These are phyloP conservation scores for Blastocystis sp. DNA, from an alignment of 352 stramenopile genomes.

Conservation along the genomic window DNA sequence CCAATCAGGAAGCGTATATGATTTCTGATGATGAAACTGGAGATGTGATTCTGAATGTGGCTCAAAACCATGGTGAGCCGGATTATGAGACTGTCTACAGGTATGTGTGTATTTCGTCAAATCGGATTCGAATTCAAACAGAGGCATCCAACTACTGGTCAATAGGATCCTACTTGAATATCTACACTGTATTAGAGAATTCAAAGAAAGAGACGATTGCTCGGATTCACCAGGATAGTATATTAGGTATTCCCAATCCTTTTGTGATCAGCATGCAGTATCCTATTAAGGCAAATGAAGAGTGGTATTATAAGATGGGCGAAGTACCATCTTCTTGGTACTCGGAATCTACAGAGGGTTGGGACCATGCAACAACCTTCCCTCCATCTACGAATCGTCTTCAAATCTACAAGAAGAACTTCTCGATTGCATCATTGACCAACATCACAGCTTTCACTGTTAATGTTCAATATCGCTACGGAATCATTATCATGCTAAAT, in stretches of 20 bases:
- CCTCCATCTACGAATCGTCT: neutral
- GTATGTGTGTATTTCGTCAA: neutral
- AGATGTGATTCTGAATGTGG: neutral
- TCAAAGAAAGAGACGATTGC: neutral
- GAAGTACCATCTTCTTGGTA: neutral
- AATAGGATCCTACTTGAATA: neutral
- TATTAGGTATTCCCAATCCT: neutral
- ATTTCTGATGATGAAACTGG: neutral
- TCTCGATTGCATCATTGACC: neutral
- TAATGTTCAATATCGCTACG: neutral
- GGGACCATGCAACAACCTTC: neutral
- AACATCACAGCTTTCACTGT: neutral
- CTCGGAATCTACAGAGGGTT: neutral
- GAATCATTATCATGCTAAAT: neutral
- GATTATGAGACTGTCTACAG: neutral
- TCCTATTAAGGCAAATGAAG: neutral
- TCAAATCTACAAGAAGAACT: neutral
- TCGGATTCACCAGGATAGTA: neutral
- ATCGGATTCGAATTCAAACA: neutral
- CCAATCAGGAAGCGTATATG: neutral
- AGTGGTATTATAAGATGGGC: slow-evolving; percentile 26
- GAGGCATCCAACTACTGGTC: neutral
- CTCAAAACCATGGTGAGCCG: neutral
- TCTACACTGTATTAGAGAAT: neutral
- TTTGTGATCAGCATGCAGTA: neutral